Percentiles rank a stretch among this genome's conserved stretches.
Evolutionary conservation across 495 filamentous ascomycete genomes (phyloP).

Genomic region (Amniculicola lignicola): DNA sequence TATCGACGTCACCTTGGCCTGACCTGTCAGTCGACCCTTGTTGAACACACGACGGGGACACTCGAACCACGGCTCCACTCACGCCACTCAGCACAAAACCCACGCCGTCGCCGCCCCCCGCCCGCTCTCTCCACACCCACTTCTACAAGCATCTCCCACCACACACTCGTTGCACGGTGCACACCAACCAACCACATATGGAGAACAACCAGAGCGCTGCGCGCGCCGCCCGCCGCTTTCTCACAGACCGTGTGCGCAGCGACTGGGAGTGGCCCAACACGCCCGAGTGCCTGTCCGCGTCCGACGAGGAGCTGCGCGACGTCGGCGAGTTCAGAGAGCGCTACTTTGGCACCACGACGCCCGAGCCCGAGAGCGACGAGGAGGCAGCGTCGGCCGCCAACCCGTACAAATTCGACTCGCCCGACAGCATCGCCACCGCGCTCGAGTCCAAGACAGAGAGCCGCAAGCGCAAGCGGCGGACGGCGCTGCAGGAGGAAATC

Average conservation of each 20-base stretch:
- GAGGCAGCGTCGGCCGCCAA: conserved; percentile 13
- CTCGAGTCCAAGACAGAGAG: conserved; percentile 40
- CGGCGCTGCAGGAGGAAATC: conserved; percentile 67
- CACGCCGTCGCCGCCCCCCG: too few species aligned
- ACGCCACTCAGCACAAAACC: too few species aligned
- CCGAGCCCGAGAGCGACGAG: conserved; percentile 15
- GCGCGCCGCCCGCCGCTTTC: conserved; percentile 39
- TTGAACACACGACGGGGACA: too few species aligned
- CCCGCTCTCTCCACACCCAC: too few species aligned
- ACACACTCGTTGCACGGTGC: too few species aligned
- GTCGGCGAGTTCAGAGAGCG: conserved; percentile 43
- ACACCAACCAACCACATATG: too few species aligned
- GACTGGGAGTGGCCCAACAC: conserved; percentile 52
- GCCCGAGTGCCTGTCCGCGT: conserved; percentile 42
- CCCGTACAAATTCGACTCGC: conserved; percentile 64
- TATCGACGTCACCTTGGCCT: too few species aligned
- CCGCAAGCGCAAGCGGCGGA: conserved; percentile 58
- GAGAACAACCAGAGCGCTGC: conserved; percentile 28
- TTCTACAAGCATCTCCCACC: too few species aligned
- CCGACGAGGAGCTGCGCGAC: conserved; percentile 37
- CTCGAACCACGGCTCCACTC: too few species aligned
- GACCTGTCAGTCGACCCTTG: too few species aligned
- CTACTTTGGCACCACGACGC: conserved; percentile 37
- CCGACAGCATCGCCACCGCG: conserved; percentile 55
- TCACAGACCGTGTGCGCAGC: conserved; percentile 54